Conservation (phyloP, 1,284 basidiomycete genomes). For the Schizopora paradoxa region DNA sequence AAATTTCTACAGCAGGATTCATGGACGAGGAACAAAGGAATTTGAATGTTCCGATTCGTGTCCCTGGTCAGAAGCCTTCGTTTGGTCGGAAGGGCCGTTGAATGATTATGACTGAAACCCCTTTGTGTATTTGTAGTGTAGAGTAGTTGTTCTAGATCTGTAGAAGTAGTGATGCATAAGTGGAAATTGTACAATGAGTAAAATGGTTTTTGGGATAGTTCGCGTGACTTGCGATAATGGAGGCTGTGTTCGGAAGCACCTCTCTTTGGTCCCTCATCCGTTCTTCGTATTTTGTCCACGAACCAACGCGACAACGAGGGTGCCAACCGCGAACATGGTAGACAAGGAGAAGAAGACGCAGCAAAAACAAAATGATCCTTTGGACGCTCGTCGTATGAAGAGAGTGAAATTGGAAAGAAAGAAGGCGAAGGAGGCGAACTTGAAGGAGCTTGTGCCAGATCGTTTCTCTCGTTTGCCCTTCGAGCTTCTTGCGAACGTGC, state of each 20-base stretch:
- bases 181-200: background rate
- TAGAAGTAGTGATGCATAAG: background rate
- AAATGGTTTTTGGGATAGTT: too few species aligned
- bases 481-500: constrained; percentile 42
- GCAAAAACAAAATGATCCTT: too few species aligned
- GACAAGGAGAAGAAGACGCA: too few species aligned
- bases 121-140: constrained; percentile 10
- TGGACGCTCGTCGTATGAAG: too few species aligned
- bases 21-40: constrained; percentile 48
- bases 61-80: constrained; percentile 11
- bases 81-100: constrained; percentile 3
- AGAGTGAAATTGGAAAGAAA: constrained; percentile 3
- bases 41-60: constrained; percentile 10
- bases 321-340: too few species aligned
- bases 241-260: too few species aligned
- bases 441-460: too few species aligned
- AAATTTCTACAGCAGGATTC: constrained; percentile 52
- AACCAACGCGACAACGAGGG: too few species aligned
- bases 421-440: too few species aligned
- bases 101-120: constrained; percentile 8
- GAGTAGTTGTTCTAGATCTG: background rate
- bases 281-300: too few species aligned
- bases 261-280: too few species aligned
- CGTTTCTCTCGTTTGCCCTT: constrained; percentile 30
- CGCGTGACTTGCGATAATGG: too few species aligned